phyloP scores from a whole-genome alignment of 768 basidiomycete species.

The Leccinum arenicola region DNA sequence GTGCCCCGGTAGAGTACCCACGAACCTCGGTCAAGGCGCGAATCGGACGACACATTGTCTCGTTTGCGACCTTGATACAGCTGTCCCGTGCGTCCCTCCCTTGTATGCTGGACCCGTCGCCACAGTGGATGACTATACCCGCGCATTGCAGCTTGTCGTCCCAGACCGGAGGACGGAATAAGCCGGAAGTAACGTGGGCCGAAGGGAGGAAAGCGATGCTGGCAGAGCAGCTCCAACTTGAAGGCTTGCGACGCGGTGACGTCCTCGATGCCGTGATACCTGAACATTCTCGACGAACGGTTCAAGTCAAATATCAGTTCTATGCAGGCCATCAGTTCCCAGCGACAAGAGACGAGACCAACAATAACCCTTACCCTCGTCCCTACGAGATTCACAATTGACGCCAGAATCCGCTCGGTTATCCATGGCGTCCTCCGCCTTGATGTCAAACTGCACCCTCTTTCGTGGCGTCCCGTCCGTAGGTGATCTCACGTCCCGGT shows the following conservation, averaged over 20 bases:
- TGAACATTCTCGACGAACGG: conserved; percentile 33
- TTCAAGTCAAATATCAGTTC: conserved; percentile 75
- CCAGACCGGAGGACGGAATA: conserved; percentile 53
- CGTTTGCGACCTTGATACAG: conserved; percentile 94
- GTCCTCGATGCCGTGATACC: conserved; percentile 23
- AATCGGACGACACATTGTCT: conserved; percentile 94
- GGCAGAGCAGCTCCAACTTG: conserved; percentile 39
- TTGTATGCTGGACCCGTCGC: no score
- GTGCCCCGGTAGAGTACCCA: conserved; percentile 78
- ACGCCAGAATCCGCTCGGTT: conserved; percentile 35
- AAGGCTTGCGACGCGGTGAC: conserved; percentile 28
- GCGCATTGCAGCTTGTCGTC: neutral
- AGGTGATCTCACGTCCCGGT: conserved; percentile 24
- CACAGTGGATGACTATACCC: no score
- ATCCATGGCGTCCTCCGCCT: conserved; percentile 53
- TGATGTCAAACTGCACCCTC: conserved; percentile 72
- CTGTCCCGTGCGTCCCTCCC: conserved; percentile 35
- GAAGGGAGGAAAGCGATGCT: conserved; percentile 55
- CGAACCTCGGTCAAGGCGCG: conserved; percentile 87
- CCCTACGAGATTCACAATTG: conserved; percentile 32
- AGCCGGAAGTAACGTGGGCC: conserved; percentile 67
- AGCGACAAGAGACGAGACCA: neutral
- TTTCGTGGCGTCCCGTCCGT: conserved; percentile 41
- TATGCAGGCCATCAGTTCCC: conserved; percentile 23
- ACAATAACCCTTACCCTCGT: conserved; percentile 43